phyloP scores from a whole-genome alignment of 78 protist species.

The Dictyostelium firmibasis region DNA sequence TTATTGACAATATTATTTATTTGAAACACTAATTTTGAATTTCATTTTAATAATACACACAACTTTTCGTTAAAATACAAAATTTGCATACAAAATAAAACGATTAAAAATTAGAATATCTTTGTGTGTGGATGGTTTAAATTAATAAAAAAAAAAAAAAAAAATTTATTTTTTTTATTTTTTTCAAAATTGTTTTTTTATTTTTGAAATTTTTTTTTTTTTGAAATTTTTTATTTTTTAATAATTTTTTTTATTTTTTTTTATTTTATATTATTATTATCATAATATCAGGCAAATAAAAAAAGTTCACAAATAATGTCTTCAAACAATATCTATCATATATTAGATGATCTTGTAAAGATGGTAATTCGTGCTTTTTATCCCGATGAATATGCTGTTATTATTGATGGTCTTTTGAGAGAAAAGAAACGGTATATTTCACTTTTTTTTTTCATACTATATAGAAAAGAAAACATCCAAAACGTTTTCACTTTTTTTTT shows the following conservation, averaged over 20 bases:
- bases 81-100: background rate
- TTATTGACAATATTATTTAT: background rate
- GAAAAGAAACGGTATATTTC: conserved; percentile 51
- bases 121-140: background rate
- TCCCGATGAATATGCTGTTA: conserved; percentile 40
- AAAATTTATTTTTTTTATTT: background rate
- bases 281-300: background rate
- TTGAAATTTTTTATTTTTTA: background rate
- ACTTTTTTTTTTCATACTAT: background rate
- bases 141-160: too few species aligned
- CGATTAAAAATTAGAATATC: background rate
- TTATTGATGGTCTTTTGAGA: conserved; percentile 56
- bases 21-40: background rate
- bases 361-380: conserved; percentile 55
- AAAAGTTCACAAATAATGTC: background rate
- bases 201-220: background rate
- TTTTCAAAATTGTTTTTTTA: background rate
- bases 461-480: too few species aligned
- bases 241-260: background rate
- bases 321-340: conserved; percentile 26
- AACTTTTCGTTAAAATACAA: background rate
- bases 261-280: background rate
- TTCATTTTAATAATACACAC: background rate
- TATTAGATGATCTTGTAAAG: conserved; percentile 69
- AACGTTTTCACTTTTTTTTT: background rate